A percentile compares a stretch with the other conserved stretches of the same genome.
Evolutionary conservation across 2,329 filamentous ascomycete species (phyloP).

Genomic region (Sclerotinia subarctica): DNA sequence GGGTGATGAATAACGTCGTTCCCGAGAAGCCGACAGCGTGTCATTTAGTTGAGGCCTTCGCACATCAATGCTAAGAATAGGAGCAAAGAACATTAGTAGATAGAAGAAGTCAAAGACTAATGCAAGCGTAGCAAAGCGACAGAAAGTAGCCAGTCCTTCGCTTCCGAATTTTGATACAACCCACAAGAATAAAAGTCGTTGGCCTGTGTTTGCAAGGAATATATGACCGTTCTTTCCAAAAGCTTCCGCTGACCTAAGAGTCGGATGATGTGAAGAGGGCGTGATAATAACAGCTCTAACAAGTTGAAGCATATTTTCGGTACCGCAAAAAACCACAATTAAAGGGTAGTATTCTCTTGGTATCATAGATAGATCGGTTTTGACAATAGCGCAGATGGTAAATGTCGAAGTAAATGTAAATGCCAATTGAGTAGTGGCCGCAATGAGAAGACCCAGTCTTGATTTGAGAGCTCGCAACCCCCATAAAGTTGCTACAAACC

Average conservation of each 20-base stretch:
- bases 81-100: conserved; percentile 74
- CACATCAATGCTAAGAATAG: conserved; percentile 76
- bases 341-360: conserved; percentile 72
- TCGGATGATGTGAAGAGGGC: conserved; percentile 64
- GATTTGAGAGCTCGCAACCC: conserved; percentile 74
- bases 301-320: conserved; percentile 75
- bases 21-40: conserved; percentile 47
- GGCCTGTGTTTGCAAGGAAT: conserved; percentile 62
- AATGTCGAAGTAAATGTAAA: conserved; percentile 76
- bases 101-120: conserved; percentile 76
- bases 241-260: conserved; percentile 67
- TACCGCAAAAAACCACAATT: conserved; percentile 69
- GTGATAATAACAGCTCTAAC: conserved; percentile 76
- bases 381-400: conserved; percentile 72
- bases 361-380: conserved; percentile 71
- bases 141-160: conserved; percentile 69
- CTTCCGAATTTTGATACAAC: conserved; percentile 52
- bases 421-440: conserved; percentile 66
- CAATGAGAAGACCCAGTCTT: conserved; percentile 66
- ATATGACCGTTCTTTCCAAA: conserved; percentile 70
- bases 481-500: conserved; percentile 64
- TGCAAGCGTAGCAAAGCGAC: conserved; percentile 71
- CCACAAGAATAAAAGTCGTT: conserved; percentile 66
- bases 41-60: conserved; percentile 73
- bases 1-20: conserved; percentile 29